A percentile compares a stretch with the other conserved stretches of the same genome.
phyloP scores from a whole-genome alignment of 768 basidiomycete species.

The Suillus placidus region DNA sequence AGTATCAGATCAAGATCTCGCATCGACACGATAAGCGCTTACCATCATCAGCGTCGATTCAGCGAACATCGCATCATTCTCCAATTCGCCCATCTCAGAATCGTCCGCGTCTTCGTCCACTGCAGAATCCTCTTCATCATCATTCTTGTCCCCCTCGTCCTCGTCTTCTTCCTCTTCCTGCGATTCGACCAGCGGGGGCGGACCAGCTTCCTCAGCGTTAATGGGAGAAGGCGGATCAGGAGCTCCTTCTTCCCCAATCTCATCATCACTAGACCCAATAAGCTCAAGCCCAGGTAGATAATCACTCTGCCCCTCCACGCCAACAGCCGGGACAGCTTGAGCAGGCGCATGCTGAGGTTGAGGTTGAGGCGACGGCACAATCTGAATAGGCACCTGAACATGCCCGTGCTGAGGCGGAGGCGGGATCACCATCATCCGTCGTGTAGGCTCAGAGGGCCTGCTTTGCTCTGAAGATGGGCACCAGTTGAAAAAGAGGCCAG shows the following conservation, averaged over 20 bases:
- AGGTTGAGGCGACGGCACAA: neutral
- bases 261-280: constrained; percentile 6
- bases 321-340: neutral
- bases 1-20: constrained; percentile 11
- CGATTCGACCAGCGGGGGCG: neutral
- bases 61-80: constrained; percentile 9
- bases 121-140: constrained; percentile 3
- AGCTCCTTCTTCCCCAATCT: neutral
- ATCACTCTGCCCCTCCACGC: neutral
- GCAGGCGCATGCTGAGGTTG: neutral
- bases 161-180: constrained; percentile 12
- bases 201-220: neutral
- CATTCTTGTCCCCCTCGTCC: constrained; percentile 10
- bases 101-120: constrained; percentile 5
- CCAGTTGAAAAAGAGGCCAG: constrained; percentile 55
- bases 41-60: constrained; percentile 17
- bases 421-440: neutral
- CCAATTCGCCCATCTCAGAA: constrained; percentile 13
- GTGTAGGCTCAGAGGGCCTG: neutral
- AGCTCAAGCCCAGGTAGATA: constrained; percentile 5
- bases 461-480: constrained; percentile 27
- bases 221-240: neutral
- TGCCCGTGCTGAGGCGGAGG: neutral
- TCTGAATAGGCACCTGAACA: neutral
- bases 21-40: no score